Base-by-base conservation (phyloP, 1,139 yeast species). In the Saccharomyces hybrid region DNA sequence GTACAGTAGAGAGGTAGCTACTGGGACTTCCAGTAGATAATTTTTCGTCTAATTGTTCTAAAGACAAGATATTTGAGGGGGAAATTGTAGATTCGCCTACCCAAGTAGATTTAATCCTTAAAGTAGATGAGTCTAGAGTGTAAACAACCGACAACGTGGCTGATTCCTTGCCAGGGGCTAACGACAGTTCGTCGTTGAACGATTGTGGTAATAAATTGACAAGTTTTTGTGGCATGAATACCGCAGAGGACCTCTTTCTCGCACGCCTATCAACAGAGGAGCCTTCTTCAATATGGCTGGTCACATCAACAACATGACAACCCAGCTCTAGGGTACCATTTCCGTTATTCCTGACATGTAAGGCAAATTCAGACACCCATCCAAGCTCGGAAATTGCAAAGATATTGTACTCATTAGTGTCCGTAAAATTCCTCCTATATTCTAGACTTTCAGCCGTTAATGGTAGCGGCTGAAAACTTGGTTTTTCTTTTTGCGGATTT, bases 161-260 rank as follows among this genome's bases (percentile, higher is more conserved):
- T 46, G 83, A 78, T 56, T 77, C 75, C 56, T 79, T 80, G 57
- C 80, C 83, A 53, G 80, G 84, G 48, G 77, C 75, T 64, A 93
- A 84, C 1, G 90, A 82, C 49, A 87, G 75, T 41, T 76, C 60
- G 11, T 80, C 78, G 59, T 82, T 83, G 50, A 89, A 77, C 49
- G 78, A 77, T 41, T 75, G 74, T 1, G 98, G 97, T 60, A 87
- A 79, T 64, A 93, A 76, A 58, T 85, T 82, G 44, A 79, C 78
- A 25, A 77, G 72, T 60, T 84, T 84, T 67, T 91, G 96, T n/a
- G 95, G 95, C 71, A 93, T 79, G 66, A 85, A 86, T 5, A 93
- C 98, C 13, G 96, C 84, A 2, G 93, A 83, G 1, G 95, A 89
- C 68, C 98, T 81, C 73, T 89, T 90, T 71, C 89, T 88, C 1